Base-by-base conservation (phyloP, 1,139 yeast species). In the Pichiaceae sp. region DNA sequence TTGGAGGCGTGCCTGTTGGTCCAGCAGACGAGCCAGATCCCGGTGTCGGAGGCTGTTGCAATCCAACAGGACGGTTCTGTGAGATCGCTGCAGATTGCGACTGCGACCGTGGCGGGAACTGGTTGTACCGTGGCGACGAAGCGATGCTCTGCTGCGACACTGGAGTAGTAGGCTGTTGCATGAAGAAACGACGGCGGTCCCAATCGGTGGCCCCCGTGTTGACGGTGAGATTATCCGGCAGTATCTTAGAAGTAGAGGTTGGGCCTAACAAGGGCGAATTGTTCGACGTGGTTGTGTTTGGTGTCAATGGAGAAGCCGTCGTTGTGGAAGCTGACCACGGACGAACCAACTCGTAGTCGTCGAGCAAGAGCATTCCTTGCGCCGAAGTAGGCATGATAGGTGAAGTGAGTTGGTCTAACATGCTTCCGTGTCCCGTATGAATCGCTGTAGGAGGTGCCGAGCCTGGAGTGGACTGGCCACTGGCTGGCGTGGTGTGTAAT, bases 201-300 rank as follows among this genome's bases (percentile, higher is more conserved):
- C 31, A 14, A 19, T 12, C 34, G 19, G 30, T n/a, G 9, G 26
- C 16, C 2, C 19, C 12, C n/a, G 35, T 32, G 24, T 32, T 32
- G 30, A 32, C 17, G 15, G 35, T 9, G 11, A 32, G 30, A n/a
- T 30, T 21, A 9, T 30, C 32, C 14, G 32, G 24, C 14, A 30
- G 24, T 6, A 30, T 30, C 20, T 30, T 30, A 16, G 32, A 30
- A 25, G 31, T 5, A 11, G 32, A 11, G 9, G 11, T 11, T 11
- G 42, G 11, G 42, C 15, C 45, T 45, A 43, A 25, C 42, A 44
- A 17, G 29, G 32, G 9, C 11, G 24, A 21, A 21, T 7, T 21
- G 11, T 21, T 21, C 9, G 24, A 21, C 7, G 24, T 21, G 11
- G 9, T 21, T 11, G 24, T 21, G 24, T 21, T 21, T 7, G 24